phyloP scores from a whole-genome alignment of 1,284 basidiomycete genomes.

The Boletellus deceptivus region DNA sequence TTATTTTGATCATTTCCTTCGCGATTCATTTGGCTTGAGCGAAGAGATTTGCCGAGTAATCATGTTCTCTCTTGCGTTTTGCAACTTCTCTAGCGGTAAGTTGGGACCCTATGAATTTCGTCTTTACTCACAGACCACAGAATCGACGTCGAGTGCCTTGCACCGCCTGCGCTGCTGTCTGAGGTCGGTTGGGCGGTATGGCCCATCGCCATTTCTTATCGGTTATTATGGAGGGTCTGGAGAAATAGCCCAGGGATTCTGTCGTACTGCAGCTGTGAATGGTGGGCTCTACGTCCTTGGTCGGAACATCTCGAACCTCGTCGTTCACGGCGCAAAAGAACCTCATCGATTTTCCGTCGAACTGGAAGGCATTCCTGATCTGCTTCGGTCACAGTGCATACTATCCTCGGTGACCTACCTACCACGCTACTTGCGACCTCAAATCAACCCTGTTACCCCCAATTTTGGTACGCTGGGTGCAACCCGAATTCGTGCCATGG shows the following conservation, averaged over 20 bases:
- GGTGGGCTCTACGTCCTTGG: slow-evolving; percentile 86
- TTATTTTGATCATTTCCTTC: slow-evolving; percentile 63
- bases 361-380: slow-evolving; percentile 60
- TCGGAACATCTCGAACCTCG: slow-evolving; percentile 47
- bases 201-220: slow-evolving; percentile 86
- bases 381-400: slow-evolving; percentile 47
- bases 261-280: slow-evolving; percentile 82
- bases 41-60: slow-evolving; percentile 59
- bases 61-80: slow-evolving; percentile 73
- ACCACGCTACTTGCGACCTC: slow-evolving; percentile 29
- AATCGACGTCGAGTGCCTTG: slow-evolving; percentile 63
- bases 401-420: slow-evolving; percentile 41
- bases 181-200: slow-evolving; percentile 83
- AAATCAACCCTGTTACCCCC: slow-evolving; percentile 9
- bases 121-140: slow-evolving; percentile 38
- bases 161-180: slow-evolving; percentile 71
- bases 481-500: slow-evolving; percentile 35
- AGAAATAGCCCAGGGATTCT: slow-evolving; percentile 93
- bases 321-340: slow-evolving; percentile 20
- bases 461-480: slow-evolving; percentile 2
- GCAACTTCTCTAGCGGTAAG: slow-evolving; percentile 52
- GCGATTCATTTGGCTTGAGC: slow-evolving; percentile 60
- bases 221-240: slow-evolving; percentile 94
- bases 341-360: slow-evolving; percentile 42
- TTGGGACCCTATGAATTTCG: neutral